phyloP scores from a whole-genome alignment of 345 rosid genomes.

The Citrus australasica region DNA sequence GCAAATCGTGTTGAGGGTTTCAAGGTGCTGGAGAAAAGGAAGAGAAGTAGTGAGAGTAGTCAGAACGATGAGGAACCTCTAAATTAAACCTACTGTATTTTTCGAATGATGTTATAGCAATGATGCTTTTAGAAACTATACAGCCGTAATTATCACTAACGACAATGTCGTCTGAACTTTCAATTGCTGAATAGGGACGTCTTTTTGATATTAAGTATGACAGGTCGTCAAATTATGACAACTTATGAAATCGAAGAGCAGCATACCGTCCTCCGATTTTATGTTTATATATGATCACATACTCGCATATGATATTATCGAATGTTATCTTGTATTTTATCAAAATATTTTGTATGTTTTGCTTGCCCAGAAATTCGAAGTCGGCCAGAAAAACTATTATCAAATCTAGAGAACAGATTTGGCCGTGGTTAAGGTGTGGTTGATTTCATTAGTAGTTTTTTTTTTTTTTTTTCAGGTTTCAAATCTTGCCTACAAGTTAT shows the following conservation, averaged over 20 bases:
- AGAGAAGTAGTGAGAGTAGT: conserved; percentile 4
- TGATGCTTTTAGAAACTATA: not conserved
- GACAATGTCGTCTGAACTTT: not conserved
- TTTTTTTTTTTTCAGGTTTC: too few species aligned
- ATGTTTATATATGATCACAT: not conserved
- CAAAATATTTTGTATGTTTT: not conserved
- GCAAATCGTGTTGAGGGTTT: not conserved
- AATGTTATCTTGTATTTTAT: not conserved
- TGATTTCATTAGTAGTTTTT: too few species aligned
- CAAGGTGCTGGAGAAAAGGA: conserved; percentile 6
- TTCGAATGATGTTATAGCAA: not conserved
- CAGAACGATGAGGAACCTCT: not conserved
- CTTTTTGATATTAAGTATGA: not conserved
- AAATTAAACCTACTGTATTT: not conserved
- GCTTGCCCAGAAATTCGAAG: too few species aligned
- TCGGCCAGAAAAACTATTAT: too few species aligned
- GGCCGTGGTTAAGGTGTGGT: too few species aligned
- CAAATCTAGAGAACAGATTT: too few species aligned
- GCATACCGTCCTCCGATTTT: not conserved
- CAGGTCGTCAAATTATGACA: not conserved
- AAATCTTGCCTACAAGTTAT: too few species aligned
- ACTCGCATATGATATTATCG: too few species aligned
- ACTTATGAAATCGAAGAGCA: too few species aligned
- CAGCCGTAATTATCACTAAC: not conserved
- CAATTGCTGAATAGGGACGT: not conserved